Percentiles rank a stretch among this genome's conserved stretches.
Conservation (phyloP, 2,329 filamentous ascomycete species). For the Epichloe sibirici region DNA sequence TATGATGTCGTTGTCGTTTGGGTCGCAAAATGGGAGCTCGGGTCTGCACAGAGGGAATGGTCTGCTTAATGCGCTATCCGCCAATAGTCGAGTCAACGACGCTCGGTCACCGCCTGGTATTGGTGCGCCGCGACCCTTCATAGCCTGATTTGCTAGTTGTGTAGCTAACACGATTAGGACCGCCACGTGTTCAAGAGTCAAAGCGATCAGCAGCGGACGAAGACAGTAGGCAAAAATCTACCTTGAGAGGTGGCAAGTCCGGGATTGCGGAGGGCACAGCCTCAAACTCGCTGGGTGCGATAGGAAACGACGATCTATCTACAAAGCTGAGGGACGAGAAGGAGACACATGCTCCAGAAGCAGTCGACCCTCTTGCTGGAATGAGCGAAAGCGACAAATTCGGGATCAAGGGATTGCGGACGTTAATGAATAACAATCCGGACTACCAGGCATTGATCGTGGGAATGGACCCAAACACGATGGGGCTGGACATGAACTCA, state of each 20-base stretch:
- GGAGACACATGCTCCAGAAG: slow-evolving; percentile 25
- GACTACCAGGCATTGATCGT: slow-evolving; percentile 50
- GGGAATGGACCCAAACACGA: slow-evolving; percentile 43
- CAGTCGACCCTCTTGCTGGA: slow-evolving; percentile 45
- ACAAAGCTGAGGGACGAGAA: slow-evolving; percentile 32
- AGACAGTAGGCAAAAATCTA: slow-evolving; percentile 32
- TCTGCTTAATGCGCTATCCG: slow-evolving; percentile 51
- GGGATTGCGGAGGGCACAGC: slow-evolving; percentile 22
- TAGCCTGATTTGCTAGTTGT: background rate
- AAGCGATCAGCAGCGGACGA: slow-evolving; percentile 14
- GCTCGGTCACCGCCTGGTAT: slow-evolving; percentile 35
- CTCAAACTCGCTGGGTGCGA: slow-evolving; percentile 32
- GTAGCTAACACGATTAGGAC: slow-evolving; percentile 16
- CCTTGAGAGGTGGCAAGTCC: slow-evolving; percentile 27
- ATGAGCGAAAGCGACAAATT: slow-evolving; percentile 53
- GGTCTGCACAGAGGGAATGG: slow-evolving; percentile 42
- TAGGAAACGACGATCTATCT: slow-evolving; percentile 30
- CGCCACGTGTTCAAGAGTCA: slow-evolving; percentile 31
- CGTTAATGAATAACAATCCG: slow-evolving; percentile 51
- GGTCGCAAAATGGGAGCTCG: slow-evolving; percentile 29
- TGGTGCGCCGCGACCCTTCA: slow-evolving; percentile 13
- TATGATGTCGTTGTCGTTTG: slow-evolving; percentile 41
- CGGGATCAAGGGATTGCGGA: slow-evolving; percentile 51
- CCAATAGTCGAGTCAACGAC: slow-evolving; percentile 40
- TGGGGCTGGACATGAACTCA: slow-evolving; percentile 46